phyloP scores from a whole-genome alignment of 1,284 basidiomycete genomes.

The Athelia psychrophila region DNA sequence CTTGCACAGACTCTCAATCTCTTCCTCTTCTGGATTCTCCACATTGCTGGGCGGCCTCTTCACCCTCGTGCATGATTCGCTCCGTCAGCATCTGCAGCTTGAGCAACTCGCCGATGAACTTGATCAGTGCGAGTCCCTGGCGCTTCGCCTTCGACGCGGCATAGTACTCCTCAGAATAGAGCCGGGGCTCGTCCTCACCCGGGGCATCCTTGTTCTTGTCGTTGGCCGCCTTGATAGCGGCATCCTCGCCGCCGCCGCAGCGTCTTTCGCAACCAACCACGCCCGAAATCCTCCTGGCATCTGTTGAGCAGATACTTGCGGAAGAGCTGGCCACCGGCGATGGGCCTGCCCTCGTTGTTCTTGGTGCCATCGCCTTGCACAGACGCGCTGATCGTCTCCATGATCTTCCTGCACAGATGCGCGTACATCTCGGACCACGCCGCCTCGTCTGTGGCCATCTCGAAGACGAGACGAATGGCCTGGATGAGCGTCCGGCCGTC shows the following conservation, averaged over 20 bases:
- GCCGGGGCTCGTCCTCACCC: slow-evolving; percentile 51
- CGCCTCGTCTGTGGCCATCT: slow-evolving; percentile 96
- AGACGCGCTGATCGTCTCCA: slow-evolving; percentile 82
- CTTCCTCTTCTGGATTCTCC: slow-evolving; percentile 95
- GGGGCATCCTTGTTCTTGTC: too few relatives aligned
- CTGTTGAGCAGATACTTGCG: slow-evolving; percentile 90
- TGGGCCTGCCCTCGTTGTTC: slow-evolving; percentile 77
- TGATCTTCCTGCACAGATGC: slow-evolving; percentile 89
- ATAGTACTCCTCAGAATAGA: slow-evolving; percentile 97
- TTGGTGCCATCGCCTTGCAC: slow-evolving; percentile 86
- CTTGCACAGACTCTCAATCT: slow-evolving; percentile 95
- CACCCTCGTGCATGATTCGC: slow-evolving; percentile 95
- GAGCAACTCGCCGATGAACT: slow-evolving; percentile 98
- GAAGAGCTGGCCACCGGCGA: slow-evolving; percentile 91
- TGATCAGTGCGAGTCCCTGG: slow-evolving; percentile 93
- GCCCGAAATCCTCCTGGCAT: slow-evolving; percentile 95
- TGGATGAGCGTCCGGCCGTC: slow-evolving; percentile 94
- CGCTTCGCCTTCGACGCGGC: slow-evolving; percentile 97
- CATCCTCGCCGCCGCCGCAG: slow-evolving; percentile 62
- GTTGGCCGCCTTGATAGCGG: too few relatives aligned
- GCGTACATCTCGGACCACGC: slow-evolving; percentile 98
- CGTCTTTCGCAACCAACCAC: slow-evolving; percentile 78
- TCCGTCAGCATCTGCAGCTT: slow-evolving; percentile 95
- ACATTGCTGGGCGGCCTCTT: slow-evolving; percentile 92
- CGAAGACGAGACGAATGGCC: slow-evolving; percentile 94